Evolutionary conservation across 1,139 yeast species (phyloP).

Genomic region (Scheffersomyces illinoinensis): DNA sequence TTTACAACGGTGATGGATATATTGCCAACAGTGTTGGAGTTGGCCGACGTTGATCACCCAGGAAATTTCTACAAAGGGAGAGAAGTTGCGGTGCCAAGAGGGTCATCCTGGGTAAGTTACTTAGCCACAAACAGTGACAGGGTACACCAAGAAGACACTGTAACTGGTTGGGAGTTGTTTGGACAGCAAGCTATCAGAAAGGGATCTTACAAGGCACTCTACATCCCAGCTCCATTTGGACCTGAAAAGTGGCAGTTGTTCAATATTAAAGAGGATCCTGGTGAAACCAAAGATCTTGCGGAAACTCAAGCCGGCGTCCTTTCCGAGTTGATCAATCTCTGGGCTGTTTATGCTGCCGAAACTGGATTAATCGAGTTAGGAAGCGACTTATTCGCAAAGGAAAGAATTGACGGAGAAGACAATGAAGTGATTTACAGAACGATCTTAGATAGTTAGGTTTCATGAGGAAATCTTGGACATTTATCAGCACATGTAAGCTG

Average conservation of each 20-base stretch:
- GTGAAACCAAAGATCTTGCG: slow-evolving; percentile 48
- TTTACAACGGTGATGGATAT: slow-evolving; percentile 61
- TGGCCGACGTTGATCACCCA: slow-evolving; percentile 49
- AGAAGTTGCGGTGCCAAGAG: slow-evolving; percentile 38
- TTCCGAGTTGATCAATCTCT: slow-evolving; percentile 42
- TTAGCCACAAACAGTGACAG: slow-evolving; percentile 22
- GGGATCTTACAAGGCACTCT: slow-evolving; percentile 51
- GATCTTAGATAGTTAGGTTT: not conserved
- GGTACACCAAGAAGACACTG: slow-evolving; percentile 46
- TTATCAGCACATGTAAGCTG: too few species aligned
- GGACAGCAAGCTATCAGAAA: slow-evolving; percentile 57
- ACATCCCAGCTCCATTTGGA: slow-evolving; percentile 51
- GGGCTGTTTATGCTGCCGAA: slow-evolving; percentile 56
- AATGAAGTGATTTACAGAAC: not conserved
- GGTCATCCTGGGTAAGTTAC: slow-evolving; percentile 41
- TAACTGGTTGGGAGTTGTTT: slow-evolving; percentile 60
- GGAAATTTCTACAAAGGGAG: slow-evolving; percentile 39
- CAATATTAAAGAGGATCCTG: slow-evolving; percentile 44
- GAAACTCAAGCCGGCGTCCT: slow-evolving; percentile 30
- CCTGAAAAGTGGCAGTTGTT: slow-evolving; percentile 53
- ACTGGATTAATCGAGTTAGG: slow-evolving; percentile 49
- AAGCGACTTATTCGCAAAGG: slow-evolving; percentile 5
- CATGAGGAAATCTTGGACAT: not conserved
- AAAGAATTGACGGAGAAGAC: slow-evolving; percentile 6
- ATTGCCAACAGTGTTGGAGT: slow-evolving; percentile 51